Conservation (phyloP, 225 moss, liverwort and hornwort genomes). For the Straminergon stramineum region DNA sequence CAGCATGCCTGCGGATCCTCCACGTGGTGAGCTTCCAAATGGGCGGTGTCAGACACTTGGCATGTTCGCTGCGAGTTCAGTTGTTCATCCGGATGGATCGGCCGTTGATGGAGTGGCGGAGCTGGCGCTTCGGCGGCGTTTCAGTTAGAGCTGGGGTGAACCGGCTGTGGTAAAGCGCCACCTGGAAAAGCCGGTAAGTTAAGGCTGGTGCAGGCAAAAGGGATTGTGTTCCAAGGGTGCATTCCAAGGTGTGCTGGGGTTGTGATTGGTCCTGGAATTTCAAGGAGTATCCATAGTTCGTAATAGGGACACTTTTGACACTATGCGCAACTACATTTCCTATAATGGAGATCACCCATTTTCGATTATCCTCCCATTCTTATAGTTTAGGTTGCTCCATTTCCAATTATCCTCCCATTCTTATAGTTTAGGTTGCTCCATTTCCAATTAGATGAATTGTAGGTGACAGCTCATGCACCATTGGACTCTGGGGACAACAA, state of each 20-base stretch:
- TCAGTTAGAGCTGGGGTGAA: not conserved
- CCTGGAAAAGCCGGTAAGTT: not conserved
- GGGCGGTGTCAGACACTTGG: not conserved
- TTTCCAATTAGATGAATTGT: too few relatives aligned
- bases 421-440: too few relatives aligned
- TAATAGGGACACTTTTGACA: not conserved
- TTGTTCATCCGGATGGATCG: not conserved
- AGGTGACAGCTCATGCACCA: too few relatives aligned
- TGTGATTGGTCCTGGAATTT: not conserved
- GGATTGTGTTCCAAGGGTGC: too few relatives aligned
- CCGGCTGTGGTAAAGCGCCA: not conserved
- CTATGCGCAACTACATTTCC: accelerated
- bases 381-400: too few relatives aligned
- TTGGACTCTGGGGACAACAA: too few relatives aligned
- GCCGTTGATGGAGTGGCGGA: not conserved
- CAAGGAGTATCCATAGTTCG: accelerated
- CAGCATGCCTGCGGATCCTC: not conserved
- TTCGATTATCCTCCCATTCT: too few relatives aligned
- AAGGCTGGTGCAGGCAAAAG: too few relatives aligned
- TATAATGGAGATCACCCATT: too few relatives aligned
- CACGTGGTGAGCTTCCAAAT: constrained; percentile 1
- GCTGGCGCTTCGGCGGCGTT: not conserved
- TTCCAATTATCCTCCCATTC: too few relatives aligned
- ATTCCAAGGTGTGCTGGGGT: accelerated
- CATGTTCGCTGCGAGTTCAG: not conserved